Percentiles rank a stretch among this genome's conserved stretches.
Evolutionary conservation across 352 stramenopile species (phyloP).

Genomic region (Detonula confervacea): DNA sequence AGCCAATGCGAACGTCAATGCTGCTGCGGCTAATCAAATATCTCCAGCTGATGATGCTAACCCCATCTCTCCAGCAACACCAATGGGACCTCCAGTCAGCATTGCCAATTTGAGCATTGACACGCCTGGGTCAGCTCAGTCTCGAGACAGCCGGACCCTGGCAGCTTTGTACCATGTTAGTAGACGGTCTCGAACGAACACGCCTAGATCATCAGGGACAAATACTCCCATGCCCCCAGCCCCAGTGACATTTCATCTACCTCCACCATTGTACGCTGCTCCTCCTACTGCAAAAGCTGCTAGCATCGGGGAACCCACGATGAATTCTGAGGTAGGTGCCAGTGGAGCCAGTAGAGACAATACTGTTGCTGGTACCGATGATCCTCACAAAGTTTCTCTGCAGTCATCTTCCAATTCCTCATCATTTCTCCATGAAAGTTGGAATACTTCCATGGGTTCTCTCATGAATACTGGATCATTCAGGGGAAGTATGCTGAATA

Average conservation of each 20-base stretch:
- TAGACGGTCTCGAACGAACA: constrained; percentile 14
- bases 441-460: constrained; percentile 20
- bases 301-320: background rate
- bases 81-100: background rate
- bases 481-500: too few relatives aligned
- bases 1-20: background rate
- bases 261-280: background rate
- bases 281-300: too few relatives aligned
- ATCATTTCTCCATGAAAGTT: constrained; percentile 22
- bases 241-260: constrained; percentile 6
- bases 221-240: background rate
- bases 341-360: too few relatives aligned
- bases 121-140: background rate
- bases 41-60: too few relatives aligned
- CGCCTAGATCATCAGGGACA: background rate
- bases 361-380: background rate
- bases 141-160: constrained; percentile 2
- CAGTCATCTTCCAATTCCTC: background rate
- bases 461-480: constrained; percentile 18
- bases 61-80: background rate
- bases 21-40: too few relatives aligned
- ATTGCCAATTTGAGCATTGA: background rate
- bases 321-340: background rate
- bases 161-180: constrained; percentile 39
- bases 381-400: background rate